Conservation (phyloP, 139 green algal genomes). For the Tetraselmis striata region DNA sequence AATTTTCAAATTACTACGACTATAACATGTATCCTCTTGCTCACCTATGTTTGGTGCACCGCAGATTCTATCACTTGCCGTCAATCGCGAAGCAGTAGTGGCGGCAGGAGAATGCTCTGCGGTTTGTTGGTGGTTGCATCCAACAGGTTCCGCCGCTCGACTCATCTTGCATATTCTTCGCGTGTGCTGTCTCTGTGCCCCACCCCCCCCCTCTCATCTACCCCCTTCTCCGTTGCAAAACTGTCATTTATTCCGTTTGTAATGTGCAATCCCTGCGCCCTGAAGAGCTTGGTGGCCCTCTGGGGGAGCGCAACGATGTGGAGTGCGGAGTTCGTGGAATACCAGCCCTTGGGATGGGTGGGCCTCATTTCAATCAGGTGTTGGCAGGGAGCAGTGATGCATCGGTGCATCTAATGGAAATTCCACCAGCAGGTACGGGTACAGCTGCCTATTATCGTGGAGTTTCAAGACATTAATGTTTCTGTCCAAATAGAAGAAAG, state of each 20-base stretch:
- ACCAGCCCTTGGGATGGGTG: not conserved
- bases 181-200: too few relatives aligned
- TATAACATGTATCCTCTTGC: too few relatives aligned
- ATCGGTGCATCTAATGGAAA: not conserved
- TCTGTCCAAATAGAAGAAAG: too few relatives aligned
- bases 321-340: not conserved
- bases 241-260: not conserved
- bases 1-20: too few relatives aligned
- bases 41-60: too few relatives aligned
- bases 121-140: not conserved
- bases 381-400: not conserved
- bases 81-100: not conserved
- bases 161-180: too few relatives aligned
- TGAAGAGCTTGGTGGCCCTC: not conserved
- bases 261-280: not conserved
- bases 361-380: not conserved
- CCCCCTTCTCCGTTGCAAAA: not conserved
- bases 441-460: too few relatives aligned
- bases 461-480: too few relatives aligned
- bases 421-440: not conserved
- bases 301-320: not conserved
- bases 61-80: not conserved
- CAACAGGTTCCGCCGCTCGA: too few relatives aligned
- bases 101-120: not conserved
- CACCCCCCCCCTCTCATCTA: not conserved